Evolutionary conservation across 139 green algal species (phyloP), one percentile per base, ranked within the genome.

Genomic region (Chlorella ohadii): DNA sequence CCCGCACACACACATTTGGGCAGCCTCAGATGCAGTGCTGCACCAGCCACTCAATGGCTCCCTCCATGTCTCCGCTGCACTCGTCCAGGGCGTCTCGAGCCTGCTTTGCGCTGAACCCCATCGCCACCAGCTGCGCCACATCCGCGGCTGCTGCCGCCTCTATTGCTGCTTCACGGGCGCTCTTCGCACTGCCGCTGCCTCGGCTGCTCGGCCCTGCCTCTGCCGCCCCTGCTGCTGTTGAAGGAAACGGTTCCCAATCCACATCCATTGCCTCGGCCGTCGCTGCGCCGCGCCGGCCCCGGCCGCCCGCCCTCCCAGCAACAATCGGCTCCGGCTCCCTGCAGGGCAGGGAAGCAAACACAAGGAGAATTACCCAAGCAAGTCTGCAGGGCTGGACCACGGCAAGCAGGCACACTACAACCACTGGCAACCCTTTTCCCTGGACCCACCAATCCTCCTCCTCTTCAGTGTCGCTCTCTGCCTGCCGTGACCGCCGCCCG

Each of bases 71-170:
- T 25, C 88, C 87, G 34, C 89, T 41, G 41, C 65, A 86, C 75
- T 96, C 93, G 31, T 91, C 85, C 81, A 97, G 36, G 0, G 94
- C 94, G 25, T 94, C 93, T 25, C 87, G 67, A 1, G 91, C 91
- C 83, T 95, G 92, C 67, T 68, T 68, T 41, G 57, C 79, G 31
- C 71, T 89, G 79, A 96, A 96, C 23, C 94, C 94, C 94, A 97
- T 96, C 38, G 72, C 86, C 25, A 81, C 79, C 17, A 92, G 79
- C 59, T 85, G 64, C 6, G 31, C 79, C 47, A 87, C 78, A 17
- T 84, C 72, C 0, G 84, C 90, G 31, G 56, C 81, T 33, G 67
- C 47, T 15, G 64, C 83, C 5, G 70, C 65, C 16, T 41, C 64
- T 17, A 28, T 25, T 4, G 55, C 74, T 39, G 75, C 75, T n/a